Evolutionary conservation across 2,329 filamentous ascomycete genomes (phyloP).

Genomic region (Sclerotiophoma versabilis): DNA sequence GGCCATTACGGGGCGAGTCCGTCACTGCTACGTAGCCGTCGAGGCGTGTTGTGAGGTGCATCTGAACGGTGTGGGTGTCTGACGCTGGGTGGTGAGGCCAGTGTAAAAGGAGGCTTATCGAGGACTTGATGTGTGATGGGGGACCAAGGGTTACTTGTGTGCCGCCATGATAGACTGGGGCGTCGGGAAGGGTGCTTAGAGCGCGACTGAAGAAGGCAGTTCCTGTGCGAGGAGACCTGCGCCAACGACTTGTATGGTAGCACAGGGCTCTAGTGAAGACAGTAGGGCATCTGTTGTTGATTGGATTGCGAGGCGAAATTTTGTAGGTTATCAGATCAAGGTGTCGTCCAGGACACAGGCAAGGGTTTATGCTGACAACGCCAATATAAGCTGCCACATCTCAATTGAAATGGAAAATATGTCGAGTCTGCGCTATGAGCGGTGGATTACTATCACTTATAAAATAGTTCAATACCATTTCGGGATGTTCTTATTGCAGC

Average conservation of each 20-base stretch:
- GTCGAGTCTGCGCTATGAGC: neutral
- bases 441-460: too few species aligned
- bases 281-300: neutral
- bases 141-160: neutral
- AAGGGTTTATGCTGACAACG: neutral
- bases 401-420: too few species aligned
- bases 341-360: too few species aligned
- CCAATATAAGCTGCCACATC: neutral
- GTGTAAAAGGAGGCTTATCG: neutral
- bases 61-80: neutral
- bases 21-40: conserved; percentile 2
- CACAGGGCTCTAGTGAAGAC: neutral
- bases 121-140: neutral
- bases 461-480: too few species aligned
- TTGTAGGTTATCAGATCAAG: neutral
- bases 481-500: too few species aligned
- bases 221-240: neutral
- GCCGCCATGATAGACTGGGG: conserved; percentile 1
- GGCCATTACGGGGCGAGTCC: neutral
- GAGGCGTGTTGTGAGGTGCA: neutral
- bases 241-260: neutral
- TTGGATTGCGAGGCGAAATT: neutral
- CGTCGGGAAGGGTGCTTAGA: conserved; percentile 1
- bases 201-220: neutral
- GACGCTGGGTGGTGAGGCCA: neutral